phyloP scores from a whole-genome alignment of 1,284 basidiomycete genomes.

The Cerioporus squamosus region DNA sequence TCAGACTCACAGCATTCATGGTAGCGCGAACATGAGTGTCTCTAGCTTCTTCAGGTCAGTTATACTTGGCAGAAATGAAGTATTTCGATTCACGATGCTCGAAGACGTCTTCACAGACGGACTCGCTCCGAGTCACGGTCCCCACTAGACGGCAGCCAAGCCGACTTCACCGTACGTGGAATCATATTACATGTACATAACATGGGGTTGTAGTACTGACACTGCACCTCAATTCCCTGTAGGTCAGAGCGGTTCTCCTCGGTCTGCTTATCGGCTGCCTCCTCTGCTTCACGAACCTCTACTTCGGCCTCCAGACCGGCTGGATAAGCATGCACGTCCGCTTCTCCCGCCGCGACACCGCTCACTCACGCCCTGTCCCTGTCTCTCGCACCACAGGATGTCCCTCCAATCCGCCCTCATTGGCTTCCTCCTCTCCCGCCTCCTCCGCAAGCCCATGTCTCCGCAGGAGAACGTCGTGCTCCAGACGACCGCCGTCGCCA shows the following conservation, averaged over 20 bases:
- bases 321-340: slow-evolving; percentile 72
- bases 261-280: slow-evolving; percentile 75
- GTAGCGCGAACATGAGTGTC: slow-evolving; percentile 4
- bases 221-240: too few relatives aligned
- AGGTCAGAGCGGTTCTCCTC: slow-evolving; percentile 54
- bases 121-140: slow-evolving; percentile 8
- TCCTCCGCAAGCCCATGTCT: slow-evolving; percentile 75
- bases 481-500: slow-evolving; percentile 95
- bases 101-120: slow-evolving; percentile 17
- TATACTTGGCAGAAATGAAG: too few relatives aligned
- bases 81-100: too few relatives aligned
- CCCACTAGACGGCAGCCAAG: slow-evolving; percentile 12
- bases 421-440: slow-evolving; percentile 85
- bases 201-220: too few relatives aligned
- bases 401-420: slow-evolving; percentile 92
- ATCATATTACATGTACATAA: too few relatives aligned
- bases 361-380: too few relatives aligned
- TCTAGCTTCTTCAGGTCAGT: slow-evolving; percentile 16
- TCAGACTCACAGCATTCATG: slow-evolving; percentile 2
- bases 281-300: slow-evolving; percentile 78
- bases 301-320: slow-evolving; percentile 79
- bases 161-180: slow-evolving; percentile 22
- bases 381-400: slow-evolving; percentile 69
- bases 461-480: slow-evolving; percentile 93
- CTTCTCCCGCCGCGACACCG: too few relatives aligned